A percentile compares a stretch with the other conserved stretches of the same genome.
These are phyloP conservation scores for Epithele typhae DNA, from an alignment of 768 basidiomycete genomes.

Conservation along the genomic window DNA sequence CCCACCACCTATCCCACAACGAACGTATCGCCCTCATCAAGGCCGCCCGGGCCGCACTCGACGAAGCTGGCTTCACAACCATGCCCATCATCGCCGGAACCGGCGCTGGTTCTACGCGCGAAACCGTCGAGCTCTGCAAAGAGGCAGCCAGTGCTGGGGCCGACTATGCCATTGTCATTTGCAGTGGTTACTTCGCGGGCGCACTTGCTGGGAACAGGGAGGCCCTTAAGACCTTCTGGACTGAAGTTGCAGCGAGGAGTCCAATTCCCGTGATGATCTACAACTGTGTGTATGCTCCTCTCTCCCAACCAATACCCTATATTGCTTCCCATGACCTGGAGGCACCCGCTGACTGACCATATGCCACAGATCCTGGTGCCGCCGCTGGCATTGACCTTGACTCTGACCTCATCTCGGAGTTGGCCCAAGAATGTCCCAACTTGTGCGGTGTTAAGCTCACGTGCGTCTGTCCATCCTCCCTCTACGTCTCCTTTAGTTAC, in stretches of 20 bases:
- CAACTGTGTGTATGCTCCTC: conserved; percentile 56
- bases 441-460: conserved; percentile 87
- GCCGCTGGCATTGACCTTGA: conserved; percentile 89
- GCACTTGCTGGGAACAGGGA: conserved; percentile 53
- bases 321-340: not conserved
- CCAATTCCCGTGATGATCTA: conserved; percentile 88
- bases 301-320: not conserved
- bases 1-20: conserved; percentile 38
- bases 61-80: conserved; percentile 51
- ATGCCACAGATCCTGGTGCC: conserved; percentile 69
- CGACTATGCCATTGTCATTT: conserved; percentile 81
- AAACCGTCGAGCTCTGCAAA: conserved; percentile 68
- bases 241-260: conserved; percentile 72
- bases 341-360: conserved; percentile 2
- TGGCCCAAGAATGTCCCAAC: conserved; percentile 74
- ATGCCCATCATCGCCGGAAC: conserved; percentile 80
- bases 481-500: not conserved
- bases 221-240: conserved; percentile 77
- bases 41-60: conserved; percentile 59
- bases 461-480: conserved; percentile 20
- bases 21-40: conserved; percentile 29
- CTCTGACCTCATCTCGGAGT: conserved; percentile 79
- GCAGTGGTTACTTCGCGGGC: conserved; percentile 84
- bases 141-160: conserved; percentile 85
- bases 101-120: conserved; percentile 78